phyloP scores from a whole-genome alignment of 2,329 filamentous ascomycete species.

The Colletotrichum zoysiae region DNA sequence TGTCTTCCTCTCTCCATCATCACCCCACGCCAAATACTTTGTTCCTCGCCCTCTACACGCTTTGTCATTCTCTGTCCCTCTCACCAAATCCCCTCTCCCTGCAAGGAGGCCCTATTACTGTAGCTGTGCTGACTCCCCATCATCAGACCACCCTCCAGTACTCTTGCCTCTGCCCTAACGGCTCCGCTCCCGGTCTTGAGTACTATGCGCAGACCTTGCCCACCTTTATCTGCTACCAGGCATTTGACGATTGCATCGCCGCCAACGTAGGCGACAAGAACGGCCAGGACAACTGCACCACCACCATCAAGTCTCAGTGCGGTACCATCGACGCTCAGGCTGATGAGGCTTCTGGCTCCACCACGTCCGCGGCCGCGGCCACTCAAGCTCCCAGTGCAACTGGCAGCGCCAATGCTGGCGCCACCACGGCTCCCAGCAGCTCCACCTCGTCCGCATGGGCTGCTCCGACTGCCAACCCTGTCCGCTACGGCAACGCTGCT shows the following conservation, averaged over 20 bases:
- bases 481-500: constrained; percentile 56
- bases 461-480: constrained; percentile 57
- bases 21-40: neutral
- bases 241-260: constrained; percentile 62
- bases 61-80: neutral
- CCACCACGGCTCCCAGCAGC: constrained; percentile 40
- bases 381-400: constrained; percentile 30
- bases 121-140: constrained; percentile 31
- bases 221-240: constrained; percentile 64
- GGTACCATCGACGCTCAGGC: constrained; percentile 52
- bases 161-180: constrained; percentile 64
- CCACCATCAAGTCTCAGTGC: constrained; percentile 62
- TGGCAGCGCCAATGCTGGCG: constrained; percentile 36
- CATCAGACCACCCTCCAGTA: constrained; percentile 59
- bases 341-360: constrained; percentile 23
- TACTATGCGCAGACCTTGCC: constrained; percentile 67
- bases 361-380: constrained; percentile 38
- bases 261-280: constrained; percentile 55
- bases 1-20: neutral
- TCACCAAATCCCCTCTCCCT: neutral
- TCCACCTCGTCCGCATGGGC: constrained; percentile 50
- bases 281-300: constrained; percentile 63
- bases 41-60: constrained; percentile 5
- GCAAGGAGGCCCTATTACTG: neutral
- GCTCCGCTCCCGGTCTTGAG: constrained; percentile 63